These are phyloP conservation scores for Petunia axillaris DNA, from an alignment of 257 asterid species.

Conservation along the genomic window DNA sequence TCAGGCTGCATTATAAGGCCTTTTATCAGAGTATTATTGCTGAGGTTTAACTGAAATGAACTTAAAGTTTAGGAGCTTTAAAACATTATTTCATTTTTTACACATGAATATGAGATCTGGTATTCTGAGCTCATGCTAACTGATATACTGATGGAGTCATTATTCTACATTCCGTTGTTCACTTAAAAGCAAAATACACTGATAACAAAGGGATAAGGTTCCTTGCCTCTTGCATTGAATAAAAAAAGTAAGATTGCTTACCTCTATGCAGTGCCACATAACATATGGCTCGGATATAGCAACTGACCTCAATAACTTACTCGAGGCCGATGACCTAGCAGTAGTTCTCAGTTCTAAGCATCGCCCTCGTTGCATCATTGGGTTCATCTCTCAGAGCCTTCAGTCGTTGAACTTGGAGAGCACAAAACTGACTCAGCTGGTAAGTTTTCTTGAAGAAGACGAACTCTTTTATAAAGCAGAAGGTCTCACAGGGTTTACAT, in stretches of 20 bases:
- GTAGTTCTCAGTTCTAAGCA: slow-evolving; percentile 76
- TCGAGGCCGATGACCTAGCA: slow-evolving; percentile 76
- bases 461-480: background rate
- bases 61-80: background rate
- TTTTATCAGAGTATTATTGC: background rate
- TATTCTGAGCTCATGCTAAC: background rate
- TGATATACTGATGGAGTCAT: background rate
- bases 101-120: background rate
- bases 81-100: background rate
- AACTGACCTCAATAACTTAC: slow-evolving; percentile 62
- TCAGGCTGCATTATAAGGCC: background rate
- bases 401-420: slow-evolving; percentile 69
- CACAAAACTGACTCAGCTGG: slow-evolving; percentile 69
- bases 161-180: background rate
- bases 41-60: background rate
- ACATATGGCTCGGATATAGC: slow-evolving; percentile 68
- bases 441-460: slow-evolving; percentile 31
- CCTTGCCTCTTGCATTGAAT: slow-evolving; percentile 5
- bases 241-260: background rate
- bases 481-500: background rate
- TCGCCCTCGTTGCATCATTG: slow-evolving; percentile 85
- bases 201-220: background rate
- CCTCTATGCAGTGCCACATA: slow-evolving; percentile 80
- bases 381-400: slow-evolving; percentile 88
- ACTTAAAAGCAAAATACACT: background rate